Base-by-base conservation (phyloP, 2,329 filamentous ascomycete genomes). In the Sordariomycetes sp. region DNA sequence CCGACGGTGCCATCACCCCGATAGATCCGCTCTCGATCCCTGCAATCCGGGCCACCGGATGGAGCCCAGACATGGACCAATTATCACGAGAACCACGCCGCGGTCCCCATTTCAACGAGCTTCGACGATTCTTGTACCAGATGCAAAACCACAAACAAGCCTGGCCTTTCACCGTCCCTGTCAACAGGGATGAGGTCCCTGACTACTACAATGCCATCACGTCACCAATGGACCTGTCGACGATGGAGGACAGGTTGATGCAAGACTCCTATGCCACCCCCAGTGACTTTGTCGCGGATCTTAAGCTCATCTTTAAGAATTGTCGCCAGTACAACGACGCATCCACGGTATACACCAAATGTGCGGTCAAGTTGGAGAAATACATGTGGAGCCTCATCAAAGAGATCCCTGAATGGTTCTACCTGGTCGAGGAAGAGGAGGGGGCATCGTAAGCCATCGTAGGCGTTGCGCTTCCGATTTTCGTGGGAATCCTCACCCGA, bases 201-300 rank as follows among this genome's bases (percentile, higher is more conserved):
- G 92, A 98, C 57, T 98, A 98, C 63, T 96, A 96, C 65, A 86
- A 94, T 39, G 88, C 96, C 40, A 98, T 98, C 66, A 88, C 88
- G 53, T 84, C 94, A 56, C 92, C 92, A 23, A 98, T 98, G 92
- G 92, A 95, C 53, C 68, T 95, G 30, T 80, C 76, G 30, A 95
- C 88, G 15, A 96, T 98, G 90, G 92, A 96, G 59, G 79, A 77
- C 46, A 94, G 94, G 59, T 80, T 95, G 42, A 88, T 96, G 51
- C 85, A 86, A 25, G 92, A 96, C 59, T 75, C 90, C 50, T 98
- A 98, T 53, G 75, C 79, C 12, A 87, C 78, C 0, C 90, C 92
- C 0, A 86, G 96, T 52, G 92, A 96, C 48, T 95, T 98, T 47
- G 79, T 90, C 61, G 75, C 72, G 42, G 92, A 98, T 54, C 85